Conservation (phyloP, 1,284 basidiomycete species). For the Fomes fomentarius region DNA sequence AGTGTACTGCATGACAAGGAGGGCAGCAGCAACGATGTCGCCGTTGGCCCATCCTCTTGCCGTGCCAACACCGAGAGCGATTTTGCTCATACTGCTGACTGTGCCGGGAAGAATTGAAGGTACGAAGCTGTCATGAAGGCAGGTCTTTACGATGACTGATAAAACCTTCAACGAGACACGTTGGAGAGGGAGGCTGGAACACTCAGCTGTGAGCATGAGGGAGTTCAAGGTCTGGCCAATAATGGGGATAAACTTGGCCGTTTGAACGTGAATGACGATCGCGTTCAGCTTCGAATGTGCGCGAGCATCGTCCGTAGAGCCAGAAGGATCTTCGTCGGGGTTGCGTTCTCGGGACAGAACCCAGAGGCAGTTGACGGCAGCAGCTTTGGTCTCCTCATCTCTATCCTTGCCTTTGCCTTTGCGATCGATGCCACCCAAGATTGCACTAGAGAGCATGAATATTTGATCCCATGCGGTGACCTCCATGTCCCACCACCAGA, state of each 20-base stretch:
- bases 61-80: constrained; percentile 53
- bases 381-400: constrained; percentile 79
- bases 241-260: constrained; percentile 67
- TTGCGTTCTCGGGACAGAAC: constrained; percentile 56
- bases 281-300: constrained; percentile 34
- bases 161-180: constrained; percentile 65
- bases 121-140: constrained; percentile 64
- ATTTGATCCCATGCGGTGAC: constrained; percentile 78
- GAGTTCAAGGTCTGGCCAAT: constrained; percentile 83
- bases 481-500: constrained; percentile 80
- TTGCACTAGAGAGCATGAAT: constrained; percentile 78
- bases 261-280: constrained; percentile 51
- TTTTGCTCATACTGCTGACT: constrained; percentile 73
- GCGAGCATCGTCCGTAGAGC: constrained; percentile 34
- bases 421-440: constrained; percentile 61
- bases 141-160: constrained; percentile 55
- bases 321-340: constrained; percentile 39
- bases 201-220: constrained; percentile 59
- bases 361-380: constrained; percentile 60
- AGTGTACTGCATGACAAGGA: constrained; percentile 59
- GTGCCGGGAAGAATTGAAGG: constrained; percentile 83
- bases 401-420: constrained; percentile 64
- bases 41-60: constrained; percentile 67
- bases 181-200: constrained; percentile 65
- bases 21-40: constrained; percentile 60